These are phyloP conservation scores for Parasitella parasitica DNA, from an alignment of 371 early-diverging fungal genomes.

Conservation along the genomic window DNA sequence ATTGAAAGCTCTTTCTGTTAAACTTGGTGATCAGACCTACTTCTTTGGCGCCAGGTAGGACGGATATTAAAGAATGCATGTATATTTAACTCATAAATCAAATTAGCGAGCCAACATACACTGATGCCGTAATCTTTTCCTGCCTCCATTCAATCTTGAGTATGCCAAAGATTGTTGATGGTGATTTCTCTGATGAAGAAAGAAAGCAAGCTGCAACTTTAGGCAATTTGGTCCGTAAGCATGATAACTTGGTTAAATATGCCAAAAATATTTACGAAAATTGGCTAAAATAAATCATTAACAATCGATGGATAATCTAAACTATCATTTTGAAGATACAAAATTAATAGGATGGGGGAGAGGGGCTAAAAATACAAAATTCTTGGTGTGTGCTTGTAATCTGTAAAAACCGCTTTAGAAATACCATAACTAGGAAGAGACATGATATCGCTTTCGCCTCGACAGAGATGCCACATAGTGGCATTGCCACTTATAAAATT, in stretches of 20 bases:
- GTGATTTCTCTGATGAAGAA: slow-evolving; percentile 32
- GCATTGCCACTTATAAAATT: too few species aligned
- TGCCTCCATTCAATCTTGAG: slow-evolving; percentile 58
- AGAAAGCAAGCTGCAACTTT: slow-evolving; percentile 42
- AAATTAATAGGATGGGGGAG: too few species aligned
- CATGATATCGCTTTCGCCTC: too few species aligned
- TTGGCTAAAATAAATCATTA: slow-evolving; percentile 17
- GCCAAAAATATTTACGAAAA: slow-evolving; percentile 41
- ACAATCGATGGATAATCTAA: background rate
- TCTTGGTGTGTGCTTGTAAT: too few species aligned
- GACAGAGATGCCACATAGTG: too few species aligned
- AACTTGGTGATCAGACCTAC: slow-evolving; percentile 50
- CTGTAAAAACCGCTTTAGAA: too few species aligned
- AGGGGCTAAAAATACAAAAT: too few species aligned
- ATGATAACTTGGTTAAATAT: slow-evolving; percentile 58
- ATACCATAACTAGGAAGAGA: too few species aligned
- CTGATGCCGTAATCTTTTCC: slow-evolving; percentile 64
- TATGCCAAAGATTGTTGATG: slow-evolving; percentile 28
- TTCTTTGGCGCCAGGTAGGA: slow-evolving; percentile 58
- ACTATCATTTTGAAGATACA: too few species aligned
- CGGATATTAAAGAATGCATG: too few species aligned
- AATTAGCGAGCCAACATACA: slow-evolving; percentile 50
- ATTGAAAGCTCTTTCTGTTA: slow-evolving; percentile 56
- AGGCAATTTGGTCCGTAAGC: slow-evolving; percentile 46
- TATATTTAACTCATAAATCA: background rate